phyloP scores from a whole-genome alignment of 1,139 yeast species.

The Blastobotrys ciferrii region DNA sequence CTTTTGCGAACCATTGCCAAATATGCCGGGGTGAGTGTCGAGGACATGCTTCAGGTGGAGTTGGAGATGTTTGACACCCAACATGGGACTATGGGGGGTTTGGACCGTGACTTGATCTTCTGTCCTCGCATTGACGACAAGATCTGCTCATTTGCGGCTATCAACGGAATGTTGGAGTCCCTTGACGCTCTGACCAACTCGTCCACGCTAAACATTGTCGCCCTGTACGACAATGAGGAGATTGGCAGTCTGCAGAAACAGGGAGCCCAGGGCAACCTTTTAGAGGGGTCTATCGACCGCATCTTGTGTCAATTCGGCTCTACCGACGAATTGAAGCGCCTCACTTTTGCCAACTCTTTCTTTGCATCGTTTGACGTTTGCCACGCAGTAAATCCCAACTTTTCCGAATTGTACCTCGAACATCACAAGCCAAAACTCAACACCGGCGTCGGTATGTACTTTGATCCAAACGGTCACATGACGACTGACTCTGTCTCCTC shows the following conservation, averaged over 20 bases:
- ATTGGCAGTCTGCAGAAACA: slow-evolving; percentile 86
- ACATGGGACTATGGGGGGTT: slow-evolving; percentile 79
- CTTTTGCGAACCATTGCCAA: slow-evolving; percentile 68
- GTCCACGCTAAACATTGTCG: slow-evolving; percentile 44
- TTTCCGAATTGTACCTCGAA: slow-evolving; percentile 57
- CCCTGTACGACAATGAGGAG: slow-evolving; percentile 91
- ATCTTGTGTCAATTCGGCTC: slow-evolving; percentile 51
- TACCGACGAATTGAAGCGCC: slow-evolving; percentile 42
- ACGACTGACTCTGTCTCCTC: slow-evolving; percentile 68
- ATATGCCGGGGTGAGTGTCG: slow-evolving; percentile 54
- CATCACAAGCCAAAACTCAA: slow-evolving; percentile 71
- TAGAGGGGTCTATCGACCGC: slow-evolving; percentile 72
- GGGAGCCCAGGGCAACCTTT: slow-evolving; percentile 87
- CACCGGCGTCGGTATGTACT: slow-evolving; percentile 61
- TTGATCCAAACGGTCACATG: slow-evolving; percentile 68
- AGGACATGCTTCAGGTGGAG: slow-evolving; percentile 80
- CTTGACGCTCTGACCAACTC: slow-evolving; percentile 24
- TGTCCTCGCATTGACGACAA: slow-evolving; percentile 91
- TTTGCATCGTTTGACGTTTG: slow-evolving; percentile 89
- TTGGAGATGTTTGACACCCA: slow-evolving; percentile 82
- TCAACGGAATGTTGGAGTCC: slow-evolving; percentile 55
- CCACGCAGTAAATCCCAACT: slow-evolving; percentile 93
- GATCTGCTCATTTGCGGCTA: slow-evolving; percentile 82
- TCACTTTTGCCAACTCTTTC: slow-evolving; percentile 58
- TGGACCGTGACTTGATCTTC: slow-evolving; percentile 83